Base-by-base conservation (phyloP, 305 asterid species). In the Fraxinus ornus region DNA sequence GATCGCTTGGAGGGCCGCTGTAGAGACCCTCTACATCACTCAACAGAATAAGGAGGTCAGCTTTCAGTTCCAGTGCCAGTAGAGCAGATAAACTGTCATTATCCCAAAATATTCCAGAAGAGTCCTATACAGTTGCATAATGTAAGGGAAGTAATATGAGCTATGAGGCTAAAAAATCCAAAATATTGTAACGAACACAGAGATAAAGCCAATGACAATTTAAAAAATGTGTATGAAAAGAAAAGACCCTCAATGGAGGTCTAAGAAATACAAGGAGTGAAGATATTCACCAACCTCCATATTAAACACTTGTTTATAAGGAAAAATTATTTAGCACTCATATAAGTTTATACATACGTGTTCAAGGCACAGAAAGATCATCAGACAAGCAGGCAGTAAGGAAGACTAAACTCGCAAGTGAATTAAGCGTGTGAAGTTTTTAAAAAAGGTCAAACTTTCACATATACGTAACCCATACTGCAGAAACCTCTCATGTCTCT, bases 71-170 rank as follows among this genome's bases (percentile, higher is more conserved):
- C 88, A 93, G 89, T 52, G 98, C 99, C 80, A 97, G 87, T 36
- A 97, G 92, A 86, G 98, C 98, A 73, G 99, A 90, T 85, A 97
- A 90, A 88, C 99, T 97, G 86, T 97, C 99, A 22, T 93, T 97
- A 87, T 97, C 99, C 99, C 99, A 97, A 85, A 97, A 97, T 89
- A 97, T 97, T 81, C 99, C 99, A 73, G 98, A 93, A 81, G 98
- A 89, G 78, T 94, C 98, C 98, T 96, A 83, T 82, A 88, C 85
- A 84, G 76, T 44, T 80, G 83, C 62, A 76, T 36, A 66, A 57
- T 49, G 81, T 84, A 75, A 84, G 76, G 77, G 10, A 82, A 28
- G 64, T 52, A 74, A 80, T 32, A 83, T 44, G 73, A 77, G 24
- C 37, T 33, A 24, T 72, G 72, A 81, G 37, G n/a, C 75, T 44